A percentile compares a stretch with the other conserved stretches of the same genome.
These are phyloP conservation scores for Botrytis paeoniae DNA, from an alignment of 2,329 filamentous ascomycete species.

Conservation along the genomic window DNA sequence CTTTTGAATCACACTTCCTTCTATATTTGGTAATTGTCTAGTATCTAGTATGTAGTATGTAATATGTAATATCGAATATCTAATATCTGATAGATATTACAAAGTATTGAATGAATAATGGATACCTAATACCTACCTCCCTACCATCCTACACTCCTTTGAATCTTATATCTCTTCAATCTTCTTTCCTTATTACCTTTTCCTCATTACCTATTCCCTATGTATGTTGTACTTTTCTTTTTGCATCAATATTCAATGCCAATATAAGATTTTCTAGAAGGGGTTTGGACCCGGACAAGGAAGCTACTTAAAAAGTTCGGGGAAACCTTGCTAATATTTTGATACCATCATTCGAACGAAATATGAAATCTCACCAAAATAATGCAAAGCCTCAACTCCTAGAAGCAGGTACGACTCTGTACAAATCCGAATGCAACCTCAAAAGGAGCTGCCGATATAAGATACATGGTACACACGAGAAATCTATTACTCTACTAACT, in stretches of 20 bases:
- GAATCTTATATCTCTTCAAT: background rate
- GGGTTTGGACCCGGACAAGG: slow-evolving; percentile 1
- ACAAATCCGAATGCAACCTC: background rate
- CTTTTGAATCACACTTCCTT: background rate
- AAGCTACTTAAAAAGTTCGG: slow-evolving; percentile 3
- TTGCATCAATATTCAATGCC: background rate
- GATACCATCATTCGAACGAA: background rate
- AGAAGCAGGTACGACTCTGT: background rate
- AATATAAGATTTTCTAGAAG: background rate
- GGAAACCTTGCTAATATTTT: slow-evolving; percentile 13
- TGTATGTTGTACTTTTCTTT: background rate
- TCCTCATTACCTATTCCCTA: background rate
- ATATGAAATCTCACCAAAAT: slow-evolving; percentile 1
- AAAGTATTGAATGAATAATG: background rate
- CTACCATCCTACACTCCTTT: background rate
- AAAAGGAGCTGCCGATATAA: background rate
- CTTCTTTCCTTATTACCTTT: background rate
- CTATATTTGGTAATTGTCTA: background rate
- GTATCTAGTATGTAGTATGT: background rate
- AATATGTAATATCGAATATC: background rate
- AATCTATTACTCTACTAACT: background rate
- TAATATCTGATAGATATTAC: background rate
- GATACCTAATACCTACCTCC: background rate
- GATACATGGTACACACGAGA: background rate
- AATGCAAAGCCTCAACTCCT: background rate